phyloP scores from a whole-genome alignment of 345 rosid genomes.

The Hibiscus tridactylites region DNA sequence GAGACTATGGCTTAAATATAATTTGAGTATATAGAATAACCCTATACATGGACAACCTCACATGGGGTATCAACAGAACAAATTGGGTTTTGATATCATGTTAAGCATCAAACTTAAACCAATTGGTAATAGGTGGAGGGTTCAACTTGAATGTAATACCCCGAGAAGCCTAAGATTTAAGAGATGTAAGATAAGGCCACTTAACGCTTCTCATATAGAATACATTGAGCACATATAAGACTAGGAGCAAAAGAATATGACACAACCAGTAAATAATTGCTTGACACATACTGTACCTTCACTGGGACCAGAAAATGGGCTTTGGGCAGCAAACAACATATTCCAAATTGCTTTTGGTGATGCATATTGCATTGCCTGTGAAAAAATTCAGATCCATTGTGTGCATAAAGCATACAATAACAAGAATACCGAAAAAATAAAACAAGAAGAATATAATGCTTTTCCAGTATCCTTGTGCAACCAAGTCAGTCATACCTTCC shows the following conservation, averaged over 20 bases:
- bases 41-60: not conserved
- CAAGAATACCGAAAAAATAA: not conserved
- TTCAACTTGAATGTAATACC: not conserved
- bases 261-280: not conserved
- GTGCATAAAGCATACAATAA: not conserved
- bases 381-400: constrained; percentile 13
- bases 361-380: constrained; percentile 86
- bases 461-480: not conserved
- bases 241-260: not conserved
- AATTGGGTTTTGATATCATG: not conserved
- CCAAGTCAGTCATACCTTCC: constrained; percentile 53
- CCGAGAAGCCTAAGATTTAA: not conserved
- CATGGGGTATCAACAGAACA: not conserved
- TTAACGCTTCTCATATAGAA: not conserved
- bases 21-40: too few relatives aligned
- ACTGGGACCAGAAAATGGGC: constrained; percentile 38
- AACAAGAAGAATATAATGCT: not conserved
- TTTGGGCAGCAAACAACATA: constrained; percentile 49
- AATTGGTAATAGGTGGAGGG: not conserved
- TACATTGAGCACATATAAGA: not conserved
- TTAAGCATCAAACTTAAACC: not conserved
- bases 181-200: not conserved
- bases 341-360: constrained; percentile 92
- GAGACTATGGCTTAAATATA: not conserved
- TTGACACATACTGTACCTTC: constrained; percentile 30